A percentile compares a stretch with the other conserved stretches of the same genome.
Conservation (phyloP, 805 yeast species). For the Phaffomyces thermotolerans region DNA sequence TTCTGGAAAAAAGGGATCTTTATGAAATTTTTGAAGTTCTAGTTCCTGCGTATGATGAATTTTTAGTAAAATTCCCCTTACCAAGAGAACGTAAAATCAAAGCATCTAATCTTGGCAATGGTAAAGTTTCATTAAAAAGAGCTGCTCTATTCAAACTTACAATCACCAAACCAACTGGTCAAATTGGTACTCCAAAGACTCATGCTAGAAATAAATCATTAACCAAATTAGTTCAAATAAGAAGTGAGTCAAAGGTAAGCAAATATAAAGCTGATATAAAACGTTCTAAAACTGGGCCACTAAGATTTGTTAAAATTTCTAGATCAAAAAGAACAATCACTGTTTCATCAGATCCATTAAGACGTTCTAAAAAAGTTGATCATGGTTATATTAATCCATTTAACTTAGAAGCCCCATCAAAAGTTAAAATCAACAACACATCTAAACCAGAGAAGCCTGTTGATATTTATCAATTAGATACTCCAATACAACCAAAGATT, state of each 20-base stretch:
- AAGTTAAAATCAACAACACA: background rate
- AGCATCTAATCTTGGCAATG: conserved; percentile 47
- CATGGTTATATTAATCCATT: too few species aligned
- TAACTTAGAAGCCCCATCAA: too few species aligned
- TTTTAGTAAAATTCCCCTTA: conserved; percentile 52
- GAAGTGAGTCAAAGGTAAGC: background rate
- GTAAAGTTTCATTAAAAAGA: conserved; percentile 51
- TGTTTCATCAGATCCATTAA: conserved; percentile 37
- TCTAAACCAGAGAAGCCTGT: background rate
- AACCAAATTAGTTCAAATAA: background rate
- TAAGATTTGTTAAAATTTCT: conserved; percentile 38
- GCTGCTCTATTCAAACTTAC: conserved; percentile 31
- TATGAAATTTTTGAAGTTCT: conserved; percentile 62
- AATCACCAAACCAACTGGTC: conserved; percentile 10
- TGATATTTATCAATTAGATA: background rate
- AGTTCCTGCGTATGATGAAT: conserved; percentile 51
- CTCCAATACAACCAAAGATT: conserved; percentile 7
- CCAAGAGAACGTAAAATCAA: conserved; percentile 66
- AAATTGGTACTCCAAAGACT: background rate
- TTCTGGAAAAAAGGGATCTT: conserved; percentile 53
- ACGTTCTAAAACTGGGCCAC: conserved; percentile 21
- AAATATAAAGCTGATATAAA: conserved; percentile 16
- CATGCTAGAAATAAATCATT: conserved; percentile 5
- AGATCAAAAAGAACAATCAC: conserved; percentile 28
- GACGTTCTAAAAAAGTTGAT: conserved; percentile 9